Evolutionary conservation across 78 protist genomes (phyloP).

Genomic region (Mantamonas sphyraenae): DNA sequence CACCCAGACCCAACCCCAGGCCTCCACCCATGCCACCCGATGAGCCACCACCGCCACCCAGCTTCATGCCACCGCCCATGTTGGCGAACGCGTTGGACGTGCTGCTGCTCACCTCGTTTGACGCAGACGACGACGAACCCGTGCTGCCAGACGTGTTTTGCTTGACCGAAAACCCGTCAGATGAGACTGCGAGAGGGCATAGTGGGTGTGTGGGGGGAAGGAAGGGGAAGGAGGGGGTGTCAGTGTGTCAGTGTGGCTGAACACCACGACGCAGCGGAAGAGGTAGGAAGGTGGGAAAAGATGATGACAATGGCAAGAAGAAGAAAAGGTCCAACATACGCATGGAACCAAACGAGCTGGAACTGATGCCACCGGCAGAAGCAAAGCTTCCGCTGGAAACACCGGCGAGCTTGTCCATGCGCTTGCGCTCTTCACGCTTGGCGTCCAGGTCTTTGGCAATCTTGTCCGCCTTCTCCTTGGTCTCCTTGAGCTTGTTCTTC

Average conservation of each 20-base stretch:
- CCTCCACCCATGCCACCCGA: background rate
- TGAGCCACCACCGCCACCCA: conserved; percentile 6
- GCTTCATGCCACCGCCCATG: conserved; percentile 28
- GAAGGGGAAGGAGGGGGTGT: too few species aligned
- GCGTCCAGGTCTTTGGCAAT: background rate
- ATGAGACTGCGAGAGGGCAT: background rate
- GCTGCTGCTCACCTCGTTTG: background rate
- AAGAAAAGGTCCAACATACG: background rate
- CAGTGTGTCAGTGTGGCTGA: too few species aligned
- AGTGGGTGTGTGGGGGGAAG: too few species aligned
- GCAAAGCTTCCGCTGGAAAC: background rate
- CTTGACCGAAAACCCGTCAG: background rate
- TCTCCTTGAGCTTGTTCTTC: conserved; percentile 21
- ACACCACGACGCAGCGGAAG: too few species aligned
- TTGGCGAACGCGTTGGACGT: background rate
- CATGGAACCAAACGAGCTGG: background rate
- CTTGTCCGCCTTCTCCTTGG: too few species aligned
- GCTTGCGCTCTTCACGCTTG: background rate
- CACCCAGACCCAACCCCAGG: background rate
- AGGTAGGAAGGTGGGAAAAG: too few species aligned
- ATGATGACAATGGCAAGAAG: background rate
- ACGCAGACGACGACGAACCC: background rate
- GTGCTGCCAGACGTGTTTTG: background rate
- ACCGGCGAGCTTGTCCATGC: background rate
- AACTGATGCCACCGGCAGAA: background rate